These are phyloP conservation scores for Eimeria sp. DNA, from an alignment of 169 alveolate species.

Conservation along the genomic window DNA sequence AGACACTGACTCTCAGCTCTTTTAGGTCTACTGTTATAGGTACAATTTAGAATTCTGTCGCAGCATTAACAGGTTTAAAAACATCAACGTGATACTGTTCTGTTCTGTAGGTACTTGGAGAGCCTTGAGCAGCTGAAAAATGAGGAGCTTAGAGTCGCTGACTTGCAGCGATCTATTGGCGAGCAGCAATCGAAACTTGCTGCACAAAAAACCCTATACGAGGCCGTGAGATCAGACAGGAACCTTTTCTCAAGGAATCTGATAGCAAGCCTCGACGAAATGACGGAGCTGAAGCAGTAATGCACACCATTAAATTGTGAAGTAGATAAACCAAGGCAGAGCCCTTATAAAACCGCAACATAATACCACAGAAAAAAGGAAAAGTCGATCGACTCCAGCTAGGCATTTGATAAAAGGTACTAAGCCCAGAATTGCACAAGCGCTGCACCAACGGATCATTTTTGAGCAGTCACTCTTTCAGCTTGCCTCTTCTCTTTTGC, in stretches of 20 bases:
- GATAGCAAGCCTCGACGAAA: conserved; percentile 95
- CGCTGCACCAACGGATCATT: neutral
- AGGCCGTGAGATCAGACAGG: conserved; percentile 96
- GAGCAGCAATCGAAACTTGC: conserved; percentile 92
- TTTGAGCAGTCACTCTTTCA: neutral
- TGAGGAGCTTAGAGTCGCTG: conserved; percentile 92
- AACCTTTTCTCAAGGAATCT: conserved; percentile 95
- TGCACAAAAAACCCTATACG: conserved; percentile 92
- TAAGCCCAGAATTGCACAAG: neutral
- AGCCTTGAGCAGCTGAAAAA: conserved; percentile 93
- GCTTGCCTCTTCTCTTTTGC: neutral
- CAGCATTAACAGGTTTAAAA: neutral
- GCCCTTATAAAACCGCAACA: neutral
- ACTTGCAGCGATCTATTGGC: conserved; percentile 91
- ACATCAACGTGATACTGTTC: neutral
- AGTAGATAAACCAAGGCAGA: neutral
- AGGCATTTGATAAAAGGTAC: neutral
- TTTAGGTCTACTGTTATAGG: neutral
- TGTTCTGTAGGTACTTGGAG: conserved; percentile 85
- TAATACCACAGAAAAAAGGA: neutral
- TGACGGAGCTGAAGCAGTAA: conserved; percentile 93
- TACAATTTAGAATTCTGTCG: neutral
- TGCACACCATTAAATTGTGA: neutral
- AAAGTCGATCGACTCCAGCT: neutral
- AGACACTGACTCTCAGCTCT: neutral